phyloP scores from a whole-genome alignment of 352 stramenopile genomes.

The Globisporangium sylvaticum region DNA sequence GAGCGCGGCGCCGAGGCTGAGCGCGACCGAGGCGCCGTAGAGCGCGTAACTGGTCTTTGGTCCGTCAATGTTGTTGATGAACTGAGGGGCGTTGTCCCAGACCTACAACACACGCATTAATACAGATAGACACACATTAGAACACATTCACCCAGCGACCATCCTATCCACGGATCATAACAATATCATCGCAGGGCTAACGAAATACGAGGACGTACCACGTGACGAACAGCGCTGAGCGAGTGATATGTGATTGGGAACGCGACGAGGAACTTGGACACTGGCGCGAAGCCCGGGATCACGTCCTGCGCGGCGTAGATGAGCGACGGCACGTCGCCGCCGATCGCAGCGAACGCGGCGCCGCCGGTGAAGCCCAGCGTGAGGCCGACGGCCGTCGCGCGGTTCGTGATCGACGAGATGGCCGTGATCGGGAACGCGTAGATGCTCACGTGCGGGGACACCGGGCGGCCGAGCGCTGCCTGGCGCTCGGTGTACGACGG shows the following conservation, averaged over 20 bases:
- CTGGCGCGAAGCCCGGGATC: constrained; percentile 63
- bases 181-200: not conserved
- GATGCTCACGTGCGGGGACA: constrained; percentile 96
- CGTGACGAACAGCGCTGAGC: constrained; percentile 85
- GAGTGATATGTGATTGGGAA: constrained; percentile 95
- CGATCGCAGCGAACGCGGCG: constrained; percentile 67
- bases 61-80: constrained; percentile 69
- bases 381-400: constrained; percentile 64
- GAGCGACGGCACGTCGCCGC: constrained; percentile 67
- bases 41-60: constrained; percentile 46
- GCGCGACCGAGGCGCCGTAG: constrained; percentile 37
- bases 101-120: constrained; percentile 29
- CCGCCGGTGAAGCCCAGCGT: constrained; percentile 74
- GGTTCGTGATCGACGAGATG: constrained; percentile 93
- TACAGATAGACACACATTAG: not conserved
- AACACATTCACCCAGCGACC: not conserved
- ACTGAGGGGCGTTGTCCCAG: constrained; percentile 90
- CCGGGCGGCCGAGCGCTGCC: constrained; percentile 82
- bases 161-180: not conserved
- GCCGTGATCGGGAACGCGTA: constrained; percentile 94
- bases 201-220: constrained; percentile 26
- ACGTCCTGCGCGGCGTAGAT: constrained; percentile 76
- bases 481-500: constrained; percentile 83
- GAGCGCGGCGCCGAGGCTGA: constrained; percentile 39
- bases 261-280: constrained; percentile 91